Percentiles rank a stretch among this genome's conserved stretches.
These are phyloP conservation scores for Exophiala phaeomuriformis DNA, from an alignment of 2,329 filamentous ascomycete genomes.

Conservation along the genomic window DNA sequence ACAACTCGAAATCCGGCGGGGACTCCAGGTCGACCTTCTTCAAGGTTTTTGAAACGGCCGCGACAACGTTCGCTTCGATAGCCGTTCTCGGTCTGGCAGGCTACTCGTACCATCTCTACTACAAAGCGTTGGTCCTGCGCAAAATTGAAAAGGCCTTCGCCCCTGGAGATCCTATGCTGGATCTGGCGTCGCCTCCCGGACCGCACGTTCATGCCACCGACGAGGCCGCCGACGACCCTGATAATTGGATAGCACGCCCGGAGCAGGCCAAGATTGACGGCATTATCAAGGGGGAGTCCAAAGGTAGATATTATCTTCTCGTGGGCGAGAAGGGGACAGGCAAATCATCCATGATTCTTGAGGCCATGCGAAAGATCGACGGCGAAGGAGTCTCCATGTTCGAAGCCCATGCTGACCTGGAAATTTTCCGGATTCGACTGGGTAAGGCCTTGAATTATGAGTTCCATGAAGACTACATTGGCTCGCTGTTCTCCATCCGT, in stretches of 20 bases:
- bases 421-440: slow-evolving; percentile 87
- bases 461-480: slow-evolving; percentile 89
- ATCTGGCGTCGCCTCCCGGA: slow-evolving; percentile 52
- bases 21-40: slow-evolving; percentile 32
- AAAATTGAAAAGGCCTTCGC: slow-evolving; percentile 92
- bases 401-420: slow-evolving; percentile 87
- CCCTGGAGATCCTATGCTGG: slow-evolving; percentile 83
- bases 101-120: slow-evolving; percentile 71
- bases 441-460: slow-evolving; percentile 95
- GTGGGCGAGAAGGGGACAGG: slow-evolving; percentile 94
- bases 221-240: slow-evolving; percentile 28
- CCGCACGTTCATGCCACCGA: slow-evolving; percentile 4
- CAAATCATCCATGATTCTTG: slow-evolving; percentile 92
- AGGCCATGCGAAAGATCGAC: slow-evolving; percentile 88
- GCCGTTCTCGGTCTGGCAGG: slow-evolving; percentile 64
- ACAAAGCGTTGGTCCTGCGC: slow-evolving; percentile 82
- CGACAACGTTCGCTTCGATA: slow-evolving; percentile 69
- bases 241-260: slow-evolving; percentile 66
- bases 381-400: slow-evolving; percentile 90
- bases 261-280: slow-evolving; percentile 75
- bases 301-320: slow-evolving; percentile 82
- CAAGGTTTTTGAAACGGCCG: slow-evolving; percentile 67
- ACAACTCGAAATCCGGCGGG: slow-evolving; percentile 11
- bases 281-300: slow-evolving; percentile 67
- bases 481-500: slow-evolving; percentile 87